phyloP scores from a whole-genome alignment of 345 rosid species.

The Eutrema yunnanense region DNA sequence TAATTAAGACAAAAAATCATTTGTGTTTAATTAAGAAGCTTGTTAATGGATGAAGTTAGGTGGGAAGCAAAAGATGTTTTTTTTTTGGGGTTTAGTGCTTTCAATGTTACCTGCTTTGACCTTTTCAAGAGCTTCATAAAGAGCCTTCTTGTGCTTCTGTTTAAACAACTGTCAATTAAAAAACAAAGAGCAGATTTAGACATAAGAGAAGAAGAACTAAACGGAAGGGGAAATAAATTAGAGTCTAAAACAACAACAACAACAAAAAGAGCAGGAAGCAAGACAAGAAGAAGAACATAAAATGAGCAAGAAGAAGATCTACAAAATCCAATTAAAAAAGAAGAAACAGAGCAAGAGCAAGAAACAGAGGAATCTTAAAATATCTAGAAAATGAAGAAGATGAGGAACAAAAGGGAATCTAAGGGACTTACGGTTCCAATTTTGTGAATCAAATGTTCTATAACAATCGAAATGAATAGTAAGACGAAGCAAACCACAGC shows the following conservation, averaged over 20 bases:
- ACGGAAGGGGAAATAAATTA: not conserved
- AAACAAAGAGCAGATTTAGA: not conserved
- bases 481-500: slow-evolving; percentile 70
- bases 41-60: slow-evolving; percentile 2
- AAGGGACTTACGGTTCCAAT: slow-evolving; percentile 24
- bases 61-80: not conserved
- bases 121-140: slow-evolving; percentile 71
- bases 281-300: not conserved
- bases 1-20: too few species aligned
- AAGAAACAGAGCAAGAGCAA: too few species aligned
- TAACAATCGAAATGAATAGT: slow-evolving; percentile 43
- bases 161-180: slow-evolving; percentile 42
- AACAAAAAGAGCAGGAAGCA: not conserved
- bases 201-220: not conserved
- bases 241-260: not conserved
- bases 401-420: not conserved
- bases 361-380: not conserved
- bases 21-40: not conserved
- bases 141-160: slow-evolving; percentile 48
- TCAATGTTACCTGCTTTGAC: slow-evolving; percentile 57
- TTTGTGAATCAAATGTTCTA: slow-evolving; percentile 50
- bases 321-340: not conserved
- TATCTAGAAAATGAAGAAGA: not conserved
- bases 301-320: not conserved
- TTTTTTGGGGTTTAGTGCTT: not conserved